phyloP scores from a whole-genome alignment of 768 basidiomycete species.

The Hygrophorus russula region DNA sequence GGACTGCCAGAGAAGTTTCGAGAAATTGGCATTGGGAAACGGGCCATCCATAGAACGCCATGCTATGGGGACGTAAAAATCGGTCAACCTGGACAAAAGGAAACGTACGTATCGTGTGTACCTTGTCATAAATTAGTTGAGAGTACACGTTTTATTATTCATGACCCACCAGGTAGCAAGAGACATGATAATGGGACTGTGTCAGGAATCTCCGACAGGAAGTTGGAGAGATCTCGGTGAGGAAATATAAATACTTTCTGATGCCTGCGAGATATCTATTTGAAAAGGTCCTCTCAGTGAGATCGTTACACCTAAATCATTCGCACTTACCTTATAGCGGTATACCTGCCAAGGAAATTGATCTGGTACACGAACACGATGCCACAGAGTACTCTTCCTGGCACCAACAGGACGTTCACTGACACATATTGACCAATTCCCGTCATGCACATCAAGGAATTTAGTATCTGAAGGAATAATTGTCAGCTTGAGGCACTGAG shows the following conservation, averaged over 20 bases:
- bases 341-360: conserved; percentile 51
- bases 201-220: conserved; percentile 53
- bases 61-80: conserved; percentile 24
- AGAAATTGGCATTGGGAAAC: conserved; percentile 78
- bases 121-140: conserved; percentile 20
- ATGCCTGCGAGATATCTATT: conserved; percentile 34
- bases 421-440: neutral
- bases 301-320: neutral
- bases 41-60: conserved; percentile 81
- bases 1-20: conserved; percentile 47
- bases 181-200: conserved; percentile 56
- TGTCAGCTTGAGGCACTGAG: neutral
- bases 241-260: conserved; percentile 46
- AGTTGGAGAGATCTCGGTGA: conserved; percentile 47
- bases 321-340: conserved; percentile 33
- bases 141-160: conserved; percentile 8
- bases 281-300: conserved; percentile 1
- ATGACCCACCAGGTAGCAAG: conserved; percentile 59
- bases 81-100: neutral
- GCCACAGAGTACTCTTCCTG: neutral
- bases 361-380: neutral
- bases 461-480: neutral
- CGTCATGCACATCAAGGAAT: neutral
- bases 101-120: conserved; percentile 59
- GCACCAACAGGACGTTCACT: neutral